These are phyloP conservation scores for Picochlorum sp. DNA, from an alignment of 139 green algal species.

Conservation along the genomic window DNA sequence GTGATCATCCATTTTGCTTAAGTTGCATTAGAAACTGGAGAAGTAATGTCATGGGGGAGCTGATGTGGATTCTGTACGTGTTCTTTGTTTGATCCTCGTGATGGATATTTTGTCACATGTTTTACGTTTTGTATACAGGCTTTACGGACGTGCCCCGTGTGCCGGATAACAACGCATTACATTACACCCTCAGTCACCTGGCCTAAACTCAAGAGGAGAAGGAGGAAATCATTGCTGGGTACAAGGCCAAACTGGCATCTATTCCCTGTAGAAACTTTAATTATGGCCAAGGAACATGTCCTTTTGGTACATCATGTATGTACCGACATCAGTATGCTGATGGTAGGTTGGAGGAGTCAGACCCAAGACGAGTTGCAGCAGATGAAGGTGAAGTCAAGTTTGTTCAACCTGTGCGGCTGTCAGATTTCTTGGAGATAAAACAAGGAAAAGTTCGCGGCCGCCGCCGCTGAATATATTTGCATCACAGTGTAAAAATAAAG, in stretches of 20 bases:
- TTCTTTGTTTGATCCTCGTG: neutral
- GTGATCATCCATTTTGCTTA: conserved; percentile 79
- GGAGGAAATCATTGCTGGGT: conserved; percentile 42
- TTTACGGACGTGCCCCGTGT: conserved; percentile 65
- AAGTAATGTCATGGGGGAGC: conserved; percentile 24
- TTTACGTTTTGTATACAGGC: conserved; percentile 1
- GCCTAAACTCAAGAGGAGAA: conserved; percentile 53
- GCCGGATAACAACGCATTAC: conserved; percentile 52
- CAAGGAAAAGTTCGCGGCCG: neutral
- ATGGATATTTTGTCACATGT: conserved; percentile 8
- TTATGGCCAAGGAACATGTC: conserved; percentile 46
- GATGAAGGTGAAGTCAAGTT: conserved; percentile 22
- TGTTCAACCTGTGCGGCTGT: conserved; percentile 24
- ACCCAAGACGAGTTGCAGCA: conserved; percentile 15
- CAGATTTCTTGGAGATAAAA: conserved; percentile 21
- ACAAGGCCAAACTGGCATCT: conserved; percentile 39
- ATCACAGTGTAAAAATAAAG: neutral
- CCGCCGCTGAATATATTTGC: neutral
- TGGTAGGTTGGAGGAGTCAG: conserved; percentile 31
- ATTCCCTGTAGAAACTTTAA: conserved; percentile 59
- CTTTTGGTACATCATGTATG: conserved; percentile 77
- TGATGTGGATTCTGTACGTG: conserved; percentile 32
- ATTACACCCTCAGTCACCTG: conserved; percentile 58
- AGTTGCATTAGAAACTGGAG: conserved; percentile 76
- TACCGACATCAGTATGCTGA: conserved; percentile 66